Evolutionary conservation across 768 basidiomycete species (phyloP).

Genomic region (Postia placenta): DNA sequence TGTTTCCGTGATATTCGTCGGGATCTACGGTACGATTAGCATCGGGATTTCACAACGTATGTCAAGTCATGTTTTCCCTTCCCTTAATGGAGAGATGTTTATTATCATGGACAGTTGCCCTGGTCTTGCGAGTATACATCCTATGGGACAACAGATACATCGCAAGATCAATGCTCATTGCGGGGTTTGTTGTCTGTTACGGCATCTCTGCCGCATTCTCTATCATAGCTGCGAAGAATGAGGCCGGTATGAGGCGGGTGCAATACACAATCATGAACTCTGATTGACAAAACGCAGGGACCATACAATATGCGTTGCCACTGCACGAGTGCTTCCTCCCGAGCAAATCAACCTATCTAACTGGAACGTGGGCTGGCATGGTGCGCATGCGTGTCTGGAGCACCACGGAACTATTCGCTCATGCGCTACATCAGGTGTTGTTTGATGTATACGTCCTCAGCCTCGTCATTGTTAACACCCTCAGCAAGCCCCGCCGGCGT

Average conservation of each 20-base stretch:
- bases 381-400: neutral
- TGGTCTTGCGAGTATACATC: neutral
- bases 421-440: neutral
- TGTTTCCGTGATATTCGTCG: neutral
- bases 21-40: neutral
- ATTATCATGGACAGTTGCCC: neutral
- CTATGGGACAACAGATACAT: neutral
- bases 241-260: neutral
- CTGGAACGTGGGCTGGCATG: neutral
- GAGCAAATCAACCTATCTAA: neutral
- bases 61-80: neutral
- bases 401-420: neutral
- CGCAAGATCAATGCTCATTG: neutral
- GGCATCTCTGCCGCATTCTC: neutral
- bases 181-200: neutral
- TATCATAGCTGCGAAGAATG: neutral
- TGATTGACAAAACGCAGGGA: no score
- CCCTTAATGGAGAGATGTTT: neutral
- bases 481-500: neutral
- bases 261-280: no score
- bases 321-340: neutral
- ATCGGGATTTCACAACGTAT: neutral
- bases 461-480: neutral
- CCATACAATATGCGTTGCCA: no score
- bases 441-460: neutral